Evolutionary conservation across 2,329 filamentous ascomycete genomes (phyloP).

Genomic region (Neofusicoccum laricinum): DNA sequence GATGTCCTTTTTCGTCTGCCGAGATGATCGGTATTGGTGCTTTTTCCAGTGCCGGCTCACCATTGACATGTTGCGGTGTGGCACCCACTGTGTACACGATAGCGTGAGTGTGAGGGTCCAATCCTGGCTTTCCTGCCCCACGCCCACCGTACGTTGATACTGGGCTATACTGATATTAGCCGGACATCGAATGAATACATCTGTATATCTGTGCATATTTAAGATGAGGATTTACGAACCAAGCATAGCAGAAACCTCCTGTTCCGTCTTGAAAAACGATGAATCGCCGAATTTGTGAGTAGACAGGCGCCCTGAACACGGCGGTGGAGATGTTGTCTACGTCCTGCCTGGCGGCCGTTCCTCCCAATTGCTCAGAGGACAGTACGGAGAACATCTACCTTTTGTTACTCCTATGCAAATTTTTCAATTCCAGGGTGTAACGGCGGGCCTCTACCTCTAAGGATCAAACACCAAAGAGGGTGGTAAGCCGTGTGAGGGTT

Average conservation of each 20-base stretch:
- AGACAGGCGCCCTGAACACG: constrained; percentile 20
- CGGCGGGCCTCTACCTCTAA: no score
- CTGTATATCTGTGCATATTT: no score
- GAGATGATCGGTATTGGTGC: constrained; percentile 31
- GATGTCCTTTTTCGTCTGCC: constrained; percentile 16
- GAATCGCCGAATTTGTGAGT: constrained; percentile 29
- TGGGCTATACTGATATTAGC: constrained; percentile 26
- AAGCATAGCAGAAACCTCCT: constrained; percentile 25
- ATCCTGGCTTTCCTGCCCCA: constrained; percentile 36
- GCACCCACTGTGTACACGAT: constrained; percentile 29
- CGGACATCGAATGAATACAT: no score
- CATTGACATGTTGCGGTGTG: neutral
- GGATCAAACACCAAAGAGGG: no score
- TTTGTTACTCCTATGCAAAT: neutral
- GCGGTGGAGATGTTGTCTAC: constrained; percentile 8
- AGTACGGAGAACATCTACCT: constrained; percentile 4
- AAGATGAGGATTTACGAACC: constrained; percentile 17
- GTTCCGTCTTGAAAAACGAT: constrained; percentile 23
- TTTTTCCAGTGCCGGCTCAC: constrained; percentile 23
- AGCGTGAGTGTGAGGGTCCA: constrained; percentile 37
- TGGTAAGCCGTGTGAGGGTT: no score
- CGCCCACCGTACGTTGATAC: constrained; percentile 40
- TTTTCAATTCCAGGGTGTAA: no score
- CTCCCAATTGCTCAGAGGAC: neutral
- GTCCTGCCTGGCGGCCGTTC: neutral